Evolutionary conservation across 225 moss, liverwort and hornwort species (phyloP).

Genomic region (Asterella californica): DNA sequence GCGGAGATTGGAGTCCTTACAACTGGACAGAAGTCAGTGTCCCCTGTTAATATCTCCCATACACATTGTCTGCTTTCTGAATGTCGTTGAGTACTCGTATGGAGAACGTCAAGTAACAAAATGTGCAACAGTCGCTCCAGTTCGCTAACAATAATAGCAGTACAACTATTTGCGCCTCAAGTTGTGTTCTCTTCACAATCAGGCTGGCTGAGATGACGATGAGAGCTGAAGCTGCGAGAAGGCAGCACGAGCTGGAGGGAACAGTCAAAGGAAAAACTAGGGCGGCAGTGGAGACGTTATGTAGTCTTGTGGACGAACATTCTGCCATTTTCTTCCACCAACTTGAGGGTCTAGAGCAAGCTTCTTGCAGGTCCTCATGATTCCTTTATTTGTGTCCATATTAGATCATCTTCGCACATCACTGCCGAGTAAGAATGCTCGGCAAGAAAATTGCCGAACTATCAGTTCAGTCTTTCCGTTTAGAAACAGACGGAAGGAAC

Average conservation of each 20-base stretch:
- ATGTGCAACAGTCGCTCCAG: neutral
- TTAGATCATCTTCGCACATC: neutral
- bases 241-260: slow-evolving; percentile 35
- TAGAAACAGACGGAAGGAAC: no score
- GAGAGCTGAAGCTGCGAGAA: slow-evolving; percentile 34
- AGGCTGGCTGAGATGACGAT: slow-evolving; percentile 48
- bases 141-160: neutral
- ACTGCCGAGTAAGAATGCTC: neutral
- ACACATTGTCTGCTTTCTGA: neutral
- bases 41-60: neutral
- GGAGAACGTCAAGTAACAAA: neutral
- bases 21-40: slow-evolving; percentile 38
- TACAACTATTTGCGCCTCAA: neutral
- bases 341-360: slow-evolving; percentile 25
- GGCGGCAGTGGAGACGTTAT: slow-evolving; percentile 17
- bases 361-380: slow-evolving; percentile 41
- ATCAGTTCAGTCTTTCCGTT: no score
- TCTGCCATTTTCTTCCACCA: slow-evolving; percentile 14
- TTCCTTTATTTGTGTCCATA: slow-evolving; percentile 13
- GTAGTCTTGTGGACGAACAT: slow-evolving; percentile 23
- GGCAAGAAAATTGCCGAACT: neutral
- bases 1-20: slow-evolving; percentile 46
- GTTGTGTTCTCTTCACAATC: neutral
- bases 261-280: slow-evolving; percentile 14
- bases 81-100: neutral